Evolutionary conservation across 768 basidiomycete species (phyloP).

Genomic region (Termitomyces sp.): DNA sequence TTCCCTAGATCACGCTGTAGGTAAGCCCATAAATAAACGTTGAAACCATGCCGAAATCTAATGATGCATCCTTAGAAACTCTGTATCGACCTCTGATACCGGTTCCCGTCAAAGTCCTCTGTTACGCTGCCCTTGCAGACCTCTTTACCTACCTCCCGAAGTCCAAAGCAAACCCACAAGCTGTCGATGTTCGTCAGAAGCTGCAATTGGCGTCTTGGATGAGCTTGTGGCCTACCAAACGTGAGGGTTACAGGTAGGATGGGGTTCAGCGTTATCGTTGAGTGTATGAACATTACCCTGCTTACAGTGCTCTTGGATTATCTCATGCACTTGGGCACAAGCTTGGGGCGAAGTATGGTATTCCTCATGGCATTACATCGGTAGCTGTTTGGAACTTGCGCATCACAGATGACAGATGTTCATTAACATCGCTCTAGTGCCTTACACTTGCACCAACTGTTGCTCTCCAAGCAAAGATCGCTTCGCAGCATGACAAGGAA

Average conservation of each 20-base stretch:
- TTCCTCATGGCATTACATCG: constrained; percentile 85
- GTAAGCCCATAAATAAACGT: constrained; percentile 32
- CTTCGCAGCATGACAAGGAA: constrained; percentile 61
- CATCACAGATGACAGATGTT: neutral
- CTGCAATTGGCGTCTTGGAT: constrained; percentile 79
- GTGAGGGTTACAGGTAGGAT: constrained; percentile 53
- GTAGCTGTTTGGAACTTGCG: constrained; percentile 35
- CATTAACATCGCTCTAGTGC: constrained; percentile 43
- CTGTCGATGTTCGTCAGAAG: constrained; percentile 62
- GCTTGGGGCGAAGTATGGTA: constrained; percentile 69
- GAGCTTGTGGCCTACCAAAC: constrained; percentile 69
- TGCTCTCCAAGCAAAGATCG: constrained; percentile 53
- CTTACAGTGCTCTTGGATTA: constrained; percentile 59
- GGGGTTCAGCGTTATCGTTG: neutral
- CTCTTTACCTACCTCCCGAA: constrained; percentile 72
- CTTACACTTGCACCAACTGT: constrained; percentile 69
- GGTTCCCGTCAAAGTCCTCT: constrained; percentile 61
- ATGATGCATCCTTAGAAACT: constrained; percentile 42
- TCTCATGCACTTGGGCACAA: constrained; percentile 77
- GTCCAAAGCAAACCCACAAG: constrained; percentile 56
- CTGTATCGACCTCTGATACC: constrained; percentile 59
- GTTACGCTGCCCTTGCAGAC: constrained; percentile 65
- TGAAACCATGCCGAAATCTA: neutral
- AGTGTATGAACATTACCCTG: neutral
- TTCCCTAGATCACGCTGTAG: constrained; percentile 77